phyloP scores from a whole-genome alignment of 2,329 filamentous ascomycete species.

The Calonectria ilicicola region DNA sequence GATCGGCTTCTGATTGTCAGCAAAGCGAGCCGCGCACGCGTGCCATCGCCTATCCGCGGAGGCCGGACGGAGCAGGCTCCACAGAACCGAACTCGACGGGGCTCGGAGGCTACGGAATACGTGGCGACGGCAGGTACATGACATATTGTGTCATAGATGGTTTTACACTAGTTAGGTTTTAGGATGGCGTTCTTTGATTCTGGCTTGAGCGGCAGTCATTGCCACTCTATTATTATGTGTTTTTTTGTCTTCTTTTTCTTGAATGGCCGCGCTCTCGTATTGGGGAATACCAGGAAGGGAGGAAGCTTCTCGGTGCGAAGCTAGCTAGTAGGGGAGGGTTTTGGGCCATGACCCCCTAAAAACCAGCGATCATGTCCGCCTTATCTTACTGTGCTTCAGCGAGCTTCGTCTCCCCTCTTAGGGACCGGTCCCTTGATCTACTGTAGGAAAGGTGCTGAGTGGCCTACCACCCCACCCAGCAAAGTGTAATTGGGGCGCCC shows the following conservation, averaged over 20 bases:
- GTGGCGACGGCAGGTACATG: not conserved
- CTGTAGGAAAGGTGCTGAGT: not conserved
- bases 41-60: slow-evolving; percentile 8
- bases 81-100: not conserved
- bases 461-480: not conserved
- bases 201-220: not conserved
- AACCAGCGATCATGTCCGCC: not conserved
- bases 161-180: not conserved
- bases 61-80: not conserved
- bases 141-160: not conserved
- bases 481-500: not conserved
- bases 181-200: not conserved
- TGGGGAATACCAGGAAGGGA: not conserved
- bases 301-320: not conserved
- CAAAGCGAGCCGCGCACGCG: not conserved
- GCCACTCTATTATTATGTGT: not conserved
- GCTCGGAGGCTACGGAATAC: slow-evolving; percentile 1
- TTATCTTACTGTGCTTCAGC: too few species aligned
- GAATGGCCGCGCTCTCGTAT: not conserved
- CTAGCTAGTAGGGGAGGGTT: not conserved
- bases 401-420: too few species aligned
- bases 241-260: not conserved
- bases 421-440: not conserved
- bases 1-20: not conserved
- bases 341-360: not conserved